Conservation (phyloP, 371 early-diverging fungal genomes). For the Rhizopus arrhizus region DNA sequence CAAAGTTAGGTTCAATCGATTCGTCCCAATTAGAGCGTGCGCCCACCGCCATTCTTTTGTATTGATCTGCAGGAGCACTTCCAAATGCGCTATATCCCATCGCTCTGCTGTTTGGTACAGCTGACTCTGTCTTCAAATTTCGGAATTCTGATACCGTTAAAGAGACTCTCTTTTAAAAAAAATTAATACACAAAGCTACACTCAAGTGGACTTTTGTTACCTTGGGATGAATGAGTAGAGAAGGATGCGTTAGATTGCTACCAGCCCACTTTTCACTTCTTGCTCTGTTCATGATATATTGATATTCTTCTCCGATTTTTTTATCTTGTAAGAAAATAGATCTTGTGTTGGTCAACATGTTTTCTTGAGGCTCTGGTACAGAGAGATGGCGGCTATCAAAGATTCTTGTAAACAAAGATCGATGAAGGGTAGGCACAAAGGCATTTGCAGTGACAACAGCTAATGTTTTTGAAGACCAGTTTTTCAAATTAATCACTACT, state of each 20-base stretch:
- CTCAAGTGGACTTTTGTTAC: constrained; percentile 24
- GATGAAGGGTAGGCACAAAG: constrained; percentile 26
- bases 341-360: not conserved
- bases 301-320: constrained; percentile 57
- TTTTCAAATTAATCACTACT: constrained; percentile 16
- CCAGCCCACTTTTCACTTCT: constrained; percentile 56
- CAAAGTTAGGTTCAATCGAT: not conserved
- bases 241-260: constrained; percentile 54
- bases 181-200: not conserved
- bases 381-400: not conserved
- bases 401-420: not conserved
- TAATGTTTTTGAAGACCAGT: constrained; percentile 23
- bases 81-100: not conserved
- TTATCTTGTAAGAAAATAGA: constrained; percentile 42
- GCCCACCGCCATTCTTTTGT: not conserved
- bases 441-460: constrained; percentile 33
- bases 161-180: constrained; percentile 5
- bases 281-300: constrained; percentile 57
- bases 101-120: not conserved
- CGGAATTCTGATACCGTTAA: not conserved
- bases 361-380: not conserved
- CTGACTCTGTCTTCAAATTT: not conserved
- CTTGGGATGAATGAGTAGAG: constrained; percentile 50
- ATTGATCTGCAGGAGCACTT: not conserved
- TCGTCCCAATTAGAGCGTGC: not conserved